Conservation (phyloP, 2,329 filamentous ascomycete genomes). For the Gliomastix tumulicola region DNA sequence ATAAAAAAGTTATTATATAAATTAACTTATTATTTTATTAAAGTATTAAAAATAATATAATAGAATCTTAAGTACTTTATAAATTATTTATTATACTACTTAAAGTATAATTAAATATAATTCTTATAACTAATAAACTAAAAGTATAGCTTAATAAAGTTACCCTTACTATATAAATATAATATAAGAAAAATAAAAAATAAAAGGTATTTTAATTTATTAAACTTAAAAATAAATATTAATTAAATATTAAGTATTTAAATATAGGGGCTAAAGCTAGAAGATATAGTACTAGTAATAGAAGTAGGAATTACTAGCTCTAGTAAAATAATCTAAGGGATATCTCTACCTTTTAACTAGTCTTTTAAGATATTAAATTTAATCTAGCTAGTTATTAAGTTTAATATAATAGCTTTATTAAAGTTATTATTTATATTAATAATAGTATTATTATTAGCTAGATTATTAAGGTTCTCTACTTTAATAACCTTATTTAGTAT, state of each 20-base stretch:
- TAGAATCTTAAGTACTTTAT: not conserved
- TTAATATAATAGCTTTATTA: not conserved
- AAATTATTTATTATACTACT: not conserved
- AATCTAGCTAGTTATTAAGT: not conserved
- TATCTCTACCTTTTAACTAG: too few relatives aligned
- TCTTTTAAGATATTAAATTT: not conserved
- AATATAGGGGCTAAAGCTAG: not conserved
- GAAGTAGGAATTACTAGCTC: not conserved
- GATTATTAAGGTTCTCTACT: not conserved
- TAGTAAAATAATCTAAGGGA: not conserved
- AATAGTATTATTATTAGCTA: not conserved
- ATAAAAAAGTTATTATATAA: not conserved
- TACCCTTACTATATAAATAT: not conserved
- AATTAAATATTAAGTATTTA: too few relatives aligned
- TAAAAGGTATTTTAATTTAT: not conserved
- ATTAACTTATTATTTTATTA: not conserved
- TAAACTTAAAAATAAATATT: not conserved
- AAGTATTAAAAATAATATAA: not conserved
- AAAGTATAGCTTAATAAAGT: not conserved
- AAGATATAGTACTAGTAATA: too few relatives aligned
- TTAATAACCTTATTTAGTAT: not conserved
- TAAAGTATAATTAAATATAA: not conserved
- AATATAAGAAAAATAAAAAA: not conserved
- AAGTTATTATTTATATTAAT: not conserved
- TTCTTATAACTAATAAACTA: not conserved